Evolutionary conservation across 2,329 filamentous ascomycete species (phyloP).

Genomic region (Podosphaera fusca): DNA sequence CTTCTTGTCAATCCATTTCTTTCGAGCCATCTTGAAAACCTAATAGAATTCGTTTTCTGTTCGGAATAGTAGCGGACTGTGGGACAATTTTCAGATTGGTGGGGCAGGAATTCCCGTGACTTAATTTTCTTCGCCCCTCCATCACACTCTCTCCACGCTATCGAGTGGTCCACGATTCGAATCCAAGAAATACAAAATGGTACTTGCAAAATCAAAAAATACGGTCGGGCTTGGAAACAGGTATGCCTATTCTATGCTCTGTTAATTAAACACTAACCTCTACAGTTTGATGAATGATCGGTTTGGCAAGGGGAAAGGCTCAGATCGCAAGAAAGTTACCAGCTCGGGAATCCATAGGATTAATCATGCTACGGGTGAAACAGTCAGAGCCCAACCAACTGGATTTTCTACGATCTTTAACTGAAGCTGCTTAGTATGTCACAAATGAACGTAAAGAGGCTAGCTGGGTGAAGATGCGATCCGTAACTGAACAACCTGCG

Average conservation of each 20-base stretch:
- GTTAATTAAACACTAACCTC: not conserved
- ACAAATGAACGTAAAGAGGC: slow-evolving; percentile 81
- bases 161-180: not conserved
- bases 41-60: too few species aligned
- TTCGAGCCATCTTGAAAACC: slow-evolving; percentile 12
- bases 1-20: slow-evolving; percentile 52
- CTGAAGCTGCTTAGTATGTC: slow-evolving; percentile 39
- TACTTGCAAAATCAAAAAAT: slow-evolving; percentile 82
- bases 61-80: too few species aligned
- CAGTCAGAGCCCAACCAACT: slow-evolving; percentile 20
- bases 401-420: not conserved
- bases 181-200: slow-evolving; percentile 25
- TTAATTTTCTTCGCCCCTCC: too few species aligned
- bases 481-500: slow-evolving; percentile 86
- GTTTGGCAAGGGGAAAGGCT: slow-evolving; percentile 78
- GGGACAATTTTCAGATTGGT: slow-evolving; percentile 16
- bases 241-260: slow-evolving; percentile 3
- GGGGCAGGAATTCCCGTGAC: slow-evolving; percentile 10
- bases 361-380: slow-evolving; percentile 59
- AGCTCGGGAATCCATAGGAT: slow-evolving; percentile 33
- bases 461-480: slow-evolving; percentile 97
- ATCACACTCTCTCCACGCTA: too few species aligned
- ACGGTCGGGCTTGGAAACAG: slow-evolving; percentile 76
- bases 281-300: slow-evolving; percentile 86
- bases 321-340: slow-evolving; percentile 53